These are phyloP conservation scores for Epichloe sibirici DNA, from an alignment of 2,329 filamentous ascomycete species.

Conservation along the genomic window DNA sequence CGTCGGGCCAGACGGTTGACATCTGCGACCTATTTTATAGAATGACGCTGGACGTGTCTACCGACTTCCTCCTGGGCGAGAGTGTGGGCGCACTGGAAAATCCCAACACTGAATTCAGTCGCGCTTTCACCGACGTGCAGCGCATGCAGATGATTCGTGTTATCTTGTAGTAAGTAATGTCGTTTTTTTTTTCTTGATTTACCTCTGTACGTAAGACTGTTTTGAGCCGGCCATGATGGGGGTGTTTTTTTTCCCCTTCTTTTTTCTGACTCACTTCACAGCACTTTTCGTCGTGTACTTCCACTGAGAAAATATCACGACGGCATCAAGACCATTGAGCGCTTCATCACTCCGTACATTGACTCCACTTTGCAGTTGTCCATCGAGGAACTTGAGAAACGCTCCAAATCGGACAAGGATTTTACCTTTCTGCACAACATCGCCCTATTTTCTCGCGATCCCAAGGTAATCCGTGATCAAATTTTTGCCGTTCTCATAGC, in stretches of 20 bases:
- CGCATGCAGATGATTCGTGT: conserved; percentile 40
- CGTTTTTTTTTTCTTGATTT: too few relatives aligned
- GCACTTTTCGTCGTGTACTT: not conserved
- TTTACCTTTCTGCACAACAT: conserved; percentile 85
- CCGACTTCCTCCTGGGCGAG: not conserved
- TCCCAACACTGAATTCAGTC: conserved; percentile 56
- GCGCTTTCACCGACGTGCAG: conserved; percentile 71
- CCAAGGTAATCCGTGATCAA: conserved; percentile 68
- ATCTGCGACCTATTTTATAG: conserved; percentile 2
- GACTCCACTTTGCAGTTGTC: conserved; percentile 57
- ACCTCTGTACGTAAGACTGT: too few relatives aligned
- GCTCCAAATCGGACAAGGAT: conserved; percentile 51
- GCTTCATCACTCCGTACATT: conserved; percentile 69
- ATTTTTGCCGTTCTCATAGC: conserved; percentile 73
- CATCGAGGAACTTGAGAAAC: conserved; percentile 58
- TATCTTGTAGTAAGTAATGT: conserved; percentile 3
- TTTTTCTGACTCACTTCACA: too few relatives aligned
- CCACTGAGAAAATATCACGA: conserved; percentile 40
- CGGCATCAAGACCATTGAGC: conserved; percentile 56
- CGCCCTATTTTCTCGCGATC: conserved; percentile 63
- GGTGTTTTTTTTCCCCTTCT: too few relatives aligned
- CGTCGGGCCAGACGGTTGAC: not conserved
- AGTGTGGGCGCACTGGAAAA: conserved; percentile 21
- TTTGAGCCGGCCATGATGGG: too few relatives aligned
- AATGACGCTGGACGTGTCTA: not conserved